These are phyloP conservation scores for Diaporthe velutina DNA, from an alignment of 2,329 filamentous ascomycete genomes.

Conservation along the genomic window DNA sequence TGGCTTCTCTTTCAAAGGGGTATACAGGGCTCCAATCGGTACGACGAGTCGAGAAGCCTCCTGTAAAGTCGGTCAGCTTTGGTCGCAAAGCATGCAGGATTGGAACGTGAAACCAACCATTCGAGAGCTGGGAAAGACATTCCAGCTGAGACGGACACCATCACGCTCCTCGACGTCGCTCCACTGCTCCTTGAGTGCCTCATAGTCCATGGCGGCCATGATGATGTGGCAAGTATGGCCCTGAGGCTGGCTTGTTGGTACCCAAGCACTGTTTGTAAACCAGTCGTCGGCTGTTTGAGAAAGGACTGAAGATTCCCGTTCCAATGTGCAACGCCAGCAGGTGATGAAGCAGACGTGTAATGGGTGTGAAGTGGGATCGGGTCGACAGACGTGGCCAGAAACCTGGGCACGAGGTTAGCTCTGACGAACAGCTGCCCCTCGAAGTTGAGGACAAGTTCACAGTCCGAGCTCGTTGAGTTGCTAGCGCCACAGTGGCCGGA, in stretches of 20 bases:
- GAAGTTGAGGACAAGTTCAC: constrained; percentile 41
- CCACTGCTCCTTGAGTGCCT: constrained; percentile 95
- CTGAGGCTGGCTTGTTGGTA: constrained; percentile 8
- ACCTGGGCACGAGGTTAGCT: constrained; percentile 35
- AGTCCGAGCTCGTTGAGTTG: constrained; percentile 33
- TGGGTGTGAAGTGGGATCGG: constrained; percentile 10
- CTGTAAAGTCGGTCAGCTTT: constrained; percentile 59
- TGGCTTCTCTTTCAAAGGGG: constrained; percentile 93
- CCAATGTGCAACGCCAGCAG: constrained; percentile 7
- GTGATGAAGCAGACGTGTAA: constrained; percentile 12
- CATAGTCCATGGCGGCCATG: constrained; percentile 81
- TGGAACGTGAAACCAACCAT: constrained; percentile 73
- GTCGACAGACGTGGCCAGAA: constrained; percentile 40
- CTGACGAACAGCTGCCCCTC: constrained; percentile 34
- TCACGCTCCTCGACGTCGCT: constrained; percentile 96
- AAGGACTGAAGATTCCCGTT: constrained; percentile 5
- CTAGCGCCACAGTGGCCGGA: constrained; percentile 40
- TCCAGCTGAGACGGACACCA: constrained; percentile 97
- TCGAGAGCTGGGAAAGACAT: constrained; percentile 96
- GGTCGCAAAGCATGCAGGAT: constrained; percentile 26
- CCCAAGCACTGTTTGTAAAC: constrained; percentile 14
- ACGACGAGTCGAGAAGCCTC: constrained; percentile 96
- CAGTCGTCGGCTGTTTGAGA: not conserved
- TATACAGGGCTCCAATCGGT: constrained; percentile 96
- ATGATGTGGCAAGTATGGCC: constrained; percentile 32